Evolutionary conservation across 2,329 filamentous ascomycete genomes (phyloP), one percentile per base, ranked within the genome.

Genomic region (Phaeosphaeriaceae sp.): DNA sequence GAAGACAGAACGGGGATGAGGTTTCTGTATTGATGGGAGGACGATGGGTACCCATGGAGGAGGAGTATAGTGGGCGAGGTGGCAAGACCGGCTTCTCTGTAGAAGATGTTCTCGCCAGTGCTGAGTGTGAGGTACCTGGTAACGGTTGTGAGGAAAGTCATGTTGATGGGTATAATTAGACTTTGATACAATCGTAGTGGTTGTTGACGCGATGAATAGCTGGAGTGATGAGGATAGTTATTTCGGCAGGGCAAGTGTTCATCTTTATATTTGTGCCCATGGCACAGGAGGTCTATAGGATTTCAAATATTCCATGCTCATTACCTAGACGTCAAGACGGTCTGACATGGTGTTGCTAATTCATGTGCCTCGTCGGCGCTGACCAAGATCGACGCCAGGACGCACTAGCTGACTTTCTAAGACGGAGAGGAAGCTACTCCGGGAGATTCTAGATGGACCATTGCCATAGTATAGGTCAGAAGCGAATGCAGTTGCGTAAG

Each of bases 31-130:
- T 82, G 78, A 59, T 79, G 71, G 0, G 81, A 83, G 7, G 81
- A 81, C 7, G 79, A 76, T 2, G 82, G 80, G 58, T 79, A 82
- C 55, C 81, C 82, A 53, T 83, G 80, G 13, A 83, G 76, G 7
- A 83, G 76, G 48, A 83, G 75, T 17, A 83, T 66, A 1, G 75
- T 77, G 13, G 80, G 80, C 2, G 68, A 68, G 40, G 65, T 54
- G 2, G 61, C 15, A 10, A 70, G 55, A 15, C 76, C 78, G 15
- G 76, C 70, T 61, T 77, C 71, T 15, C 78, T 74, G 53, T 79
- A 80, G 70, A 80, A 81, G 54, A 81, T 61, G 7, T 68, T 70
- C 48, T 69, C 67, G n/a, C 68, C 67, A 7, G 51, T 57, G 11
- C 58, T 59, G 27, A 69, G 62, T 45, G 61, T 57, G 21, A 67